Evolutionary conservation across 192 early-diverging fungal genomes (phyloP), one percentile per base, ranked within the genome.

Genomic region (Rhizophagus sp.): DNA sequence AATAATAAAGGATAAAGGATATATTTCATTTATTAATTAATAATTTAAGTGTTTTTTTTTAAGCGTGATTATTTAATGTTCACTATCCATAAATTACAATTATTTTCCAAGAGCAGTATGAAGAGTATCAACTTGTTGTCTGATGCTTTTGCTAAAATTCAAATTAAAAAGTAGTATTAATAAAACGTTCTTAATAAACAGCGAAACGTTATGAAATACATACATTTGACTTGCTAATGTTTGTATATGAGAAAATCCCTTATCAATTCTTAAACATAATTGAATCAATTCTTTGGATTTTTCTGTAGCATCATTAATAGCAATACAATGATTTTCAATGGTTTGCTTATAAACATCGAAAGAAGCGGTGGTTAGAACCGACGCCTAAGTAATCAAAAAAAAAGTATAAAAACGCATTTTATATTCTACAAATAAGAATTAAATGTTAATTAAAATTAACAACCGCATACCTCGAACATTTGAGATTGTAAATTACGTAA

Each of bases 201-300:
- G 19, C 17, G 17, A 50, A 39, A 25, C 0, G 13, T 24, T 47
- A 71, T 71, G 33, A 62, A 22, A 34, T 61, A 76, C 75, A 19
- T 25, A 76, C 75, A 76, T 64, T 57, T 62, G 39, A 76, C 62
- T 76, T 39, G 75, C 75, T 12, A 76, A 76, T 15, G 75, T 44
- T 39, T 41, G 10, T 64, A 76, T 36, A 27, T 62, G n/a, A 24
- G 25, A 27, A 30, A 76, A 76, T 44, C 44, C 75, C 36, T 76
- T 62, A 64, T 76, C 62, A 12, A 76, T 39, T 63, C 34, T 25
- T 36, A 17, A 22, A 64, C 75, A 76, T 25, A 76, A 4, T 49
- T 76, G 57, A 24, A 76, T 76, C 30, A 76, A 63, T 44, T 76
- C 33, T 64, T 25, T 52, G 3, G 52, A 63, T 39, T 76, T 76